Percentiles rank a stretch among this genome's conserved stretches.
These are phyloP conservation scores for Diaporthe sp. DNA, from an alignment of 2,329 filamentous ascomycete genomes.

Conservation along the genomic window DNA sequence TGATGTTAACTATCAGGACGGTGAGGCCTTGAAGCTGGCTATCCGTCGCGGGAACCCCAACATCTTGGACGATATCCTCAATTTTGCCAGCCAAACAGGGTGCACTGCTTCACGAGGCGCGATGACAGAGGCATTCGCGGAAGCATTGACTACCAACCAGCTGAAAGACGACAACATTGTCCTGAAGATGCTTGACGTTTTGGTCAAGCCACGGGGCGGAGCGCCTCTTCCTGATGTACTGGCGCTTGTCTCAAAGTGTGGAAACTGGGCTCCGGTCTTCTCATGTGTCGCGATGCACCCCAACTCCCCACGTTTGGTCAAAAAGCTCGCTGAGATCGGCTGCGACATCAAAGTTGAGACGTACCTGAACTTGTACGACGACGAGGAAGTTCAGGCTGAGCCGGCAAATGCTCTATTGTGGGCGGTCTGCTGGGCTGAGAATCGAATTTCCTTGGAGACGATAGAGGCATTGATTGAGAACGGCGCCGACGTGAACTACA, in stretches of 20 bases:
- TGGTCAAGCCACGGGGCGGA: neutral
- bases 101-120: neutral
- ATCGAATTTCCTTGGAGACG: neutral
- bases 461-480: neutral
- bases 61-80: neutral
- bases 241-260: neutral
- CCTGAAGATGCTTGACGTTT: neutral
- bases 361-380: neutral
- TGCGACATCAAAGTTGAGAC: neutral
- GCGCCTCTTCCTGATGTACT: neutral
- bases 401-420: neutral
- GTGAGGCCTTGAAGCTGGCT: neutral
- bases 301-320: neutral
- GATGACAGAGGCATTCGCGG: neutral
- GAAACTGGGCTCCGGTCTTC: neutral
- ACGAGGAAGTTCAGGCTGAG: neutral
- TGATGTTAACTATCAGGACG: neutral
- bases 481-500: neutral
- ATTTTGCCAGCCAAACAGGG: fast-evolving
- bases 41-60: neutral
- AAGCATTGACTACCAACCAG: neutral
- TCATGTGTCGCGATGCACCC: neutral
- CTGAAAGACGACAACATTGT: neutral
- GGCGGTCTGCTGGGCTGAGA: neutral
- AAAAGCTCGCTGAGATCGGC: neutral